Evolutionary conservation across 192 early-diverging fungal species (phyloP), one percentile per base, ranked within the genome.

Genomic region (Gaertneriomyces sp.): DNA sequence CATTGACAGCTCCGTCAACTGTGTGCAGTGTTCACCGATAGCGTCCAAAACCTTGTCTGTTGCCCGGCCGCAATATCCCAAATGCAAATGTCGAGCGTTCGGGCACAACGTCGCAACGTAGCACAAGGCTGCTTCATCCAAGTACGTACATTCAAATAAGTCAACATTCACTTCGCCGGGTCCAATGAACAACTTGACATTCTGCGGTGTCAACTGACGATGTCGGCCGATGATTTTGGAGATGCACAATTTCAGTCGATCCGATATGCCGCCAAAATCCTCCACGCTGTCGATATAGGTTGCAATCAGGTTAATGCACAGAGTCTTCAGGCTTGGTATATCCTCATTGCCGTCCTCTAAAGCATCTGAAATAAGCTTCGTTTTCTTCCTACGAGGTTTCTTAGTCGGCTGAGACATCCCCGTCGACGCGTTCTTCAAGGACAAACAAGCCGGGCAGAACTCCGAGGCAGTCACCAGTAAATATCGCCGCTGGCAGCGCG

Each of bases 261-360:
- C 74, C 9, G 88, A 74, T 38, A 95, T 89, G 66, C 90, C 88
- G n/a, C 93, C 93, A 76, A 95, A 85, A 67, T 76, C 82, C 53
- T 93, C 91, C 0, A 95, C 88, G 66, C 83, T 82, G 55, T 93
- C 89, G 50, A 95, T 87, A 59, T 89, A 79, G 58, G 78, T 78
- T 2, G 88, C 90, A 69, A 93, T 87, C 20, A 82, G 63, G 82
- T 77, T 74, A 57, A 80, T 71, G 69, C 79, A 80, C 46, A 77
- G 55, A 43, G 74, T 70, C 42, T 56, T 19, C 12, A 76, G 74
- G 66, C 16, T 43, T 40, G 40, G 76, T 45, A 6, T 7, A 10
- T 19, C 68, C 68, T 41, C 47, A n/a, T n/a, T 8, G 14, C 66
- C 33, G 6, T 49, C 67, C n/a, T 62, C 59, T 12, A 12, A 9